phyloP scores from a whole-genome alignment of 1,284 basidiomycete genomes.

The Melampsora americana region DNA sequence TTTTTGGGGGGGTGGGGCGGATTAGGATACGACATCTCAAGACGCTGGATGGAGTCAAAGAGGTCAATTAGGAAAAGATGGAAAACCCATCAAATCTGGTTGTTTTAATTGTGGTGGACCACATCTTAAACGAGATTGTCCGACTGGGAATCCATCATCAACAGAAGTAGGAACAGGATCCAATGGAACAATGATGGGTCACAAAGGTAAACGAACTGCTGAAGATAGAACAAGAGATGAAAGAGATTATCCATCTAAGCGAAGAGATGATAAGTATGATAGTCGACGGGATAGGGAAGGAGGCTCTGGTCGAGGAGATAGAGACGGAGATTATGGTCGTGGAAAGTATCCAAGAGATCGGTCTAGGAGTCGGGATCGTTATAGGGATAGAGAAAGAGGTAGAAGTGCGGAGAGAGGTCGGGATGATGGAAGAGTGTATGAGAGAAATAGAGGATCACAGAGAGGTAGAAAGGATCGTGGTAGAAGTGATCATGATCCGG shows the following conservation, averaged over 20 bases:
- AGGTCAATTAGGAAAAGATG: not conserved
- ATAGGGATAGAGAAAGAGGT: not conserved
- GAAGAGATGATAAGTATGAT: slow-evolving; percentile 7
- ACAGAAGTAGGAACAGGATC: not conserved
- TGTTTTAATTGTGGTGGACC: slow-evolving; percentile 32
- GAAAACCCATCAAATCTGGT: slow-evolving; percentile 5
- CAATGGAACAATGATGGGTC: not conserved
- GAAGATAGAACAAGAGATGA: not conserved
- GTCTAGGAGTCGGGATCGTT: not conserved
- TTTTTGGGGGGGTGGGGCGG: too few species aligned
- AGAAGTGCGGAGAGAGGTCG: not conserved
- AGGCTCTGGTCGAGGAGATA: too few species aligned
- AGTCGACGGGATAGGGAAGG: not conserved
- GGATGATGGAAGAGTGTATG: not conserved
- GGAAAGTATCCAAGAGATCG: not conserved
- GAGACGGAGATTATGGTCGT: not conserved
- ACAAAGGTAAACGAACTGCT: not conserved
- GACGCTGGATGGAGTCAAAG: slow-evolving; percentile 37
- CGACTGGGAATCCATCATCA: too few species aligned
- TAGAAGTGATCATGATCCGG: not conserved
- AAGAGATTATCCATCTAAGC: slow-evolving; percentile 34
- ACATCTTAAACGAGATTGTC: slow-evolving; percentile 29
- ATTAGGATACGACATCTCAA: slow-evolving; percentile 32
- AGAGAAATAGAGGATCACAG: not conserved
- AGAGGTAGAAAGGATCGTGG: not conserved